These are phyloP conservation scores for Ephemerocybe angulata DNA, from an alignment of 768 basidiomycete genomes.

Conservation along the genomic window DNA sequence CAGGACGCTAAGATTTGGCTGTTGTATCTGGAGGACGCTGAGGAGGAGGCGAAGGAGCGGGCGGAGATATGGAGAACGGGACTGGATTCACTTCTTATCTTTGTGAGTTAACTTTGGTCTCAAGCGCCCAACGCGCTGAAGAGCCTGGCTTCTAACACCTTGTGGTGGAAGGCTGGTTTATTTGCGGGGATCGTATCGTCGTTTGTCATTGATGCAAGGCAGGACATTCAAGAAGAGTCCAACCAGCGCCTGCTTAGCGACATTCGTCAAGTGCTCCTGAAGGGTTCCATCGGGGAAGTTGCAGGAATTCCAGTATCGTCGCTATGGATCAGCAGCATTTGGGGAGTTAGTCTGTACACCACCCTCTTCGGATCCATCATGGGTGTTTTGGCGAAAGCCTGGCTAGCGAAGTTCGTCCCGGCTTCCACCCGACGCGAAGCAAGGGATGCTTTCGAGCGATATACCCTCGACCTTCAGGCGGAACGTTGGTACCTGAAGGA, in stretches of 20 bases:
- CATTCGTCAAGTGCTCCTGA: background rate
- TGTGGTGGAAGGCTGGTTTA: conserved; percentile 18
- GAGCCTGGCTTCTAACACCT: background rate
- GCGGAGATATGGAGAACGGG: background rate
- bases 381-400: conserved; percentile 23
- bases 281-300: background rate
- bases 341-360: conserved; percentile 24
- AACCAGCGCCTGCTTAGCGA: conserved; percentile 14
- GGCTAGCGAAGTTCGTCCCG: conserved; percentile 18
- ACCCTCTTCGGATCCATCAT: conserved; percentile 23
- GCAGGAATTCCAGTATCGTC: conserved; percentile 13
- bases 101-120: no score
- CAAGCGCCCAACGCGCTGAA: no score
- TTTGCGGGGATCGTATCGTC: conserved; percentile 19
- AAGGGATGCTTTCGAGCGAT: conserved; percentile 17
- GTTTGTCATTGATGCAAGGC: conserved; percentile 17
- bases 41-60: background rate
- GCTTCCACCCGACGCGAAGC: conserved; percentile 14
- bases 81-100: background rate
- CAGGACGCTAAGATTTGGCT: background rate
- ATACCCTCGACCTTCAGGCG: conserved; percentile 13
- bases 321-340: conserved; percentile 19
- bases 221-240: conserved; percentile 14
- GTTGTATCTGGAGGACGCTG: background rate
- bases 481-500: conserved; percentile 13